phyloP scores from a whole-genome alignment of 129 eudicot species.

The Dittrichia graveolens region DNA sequence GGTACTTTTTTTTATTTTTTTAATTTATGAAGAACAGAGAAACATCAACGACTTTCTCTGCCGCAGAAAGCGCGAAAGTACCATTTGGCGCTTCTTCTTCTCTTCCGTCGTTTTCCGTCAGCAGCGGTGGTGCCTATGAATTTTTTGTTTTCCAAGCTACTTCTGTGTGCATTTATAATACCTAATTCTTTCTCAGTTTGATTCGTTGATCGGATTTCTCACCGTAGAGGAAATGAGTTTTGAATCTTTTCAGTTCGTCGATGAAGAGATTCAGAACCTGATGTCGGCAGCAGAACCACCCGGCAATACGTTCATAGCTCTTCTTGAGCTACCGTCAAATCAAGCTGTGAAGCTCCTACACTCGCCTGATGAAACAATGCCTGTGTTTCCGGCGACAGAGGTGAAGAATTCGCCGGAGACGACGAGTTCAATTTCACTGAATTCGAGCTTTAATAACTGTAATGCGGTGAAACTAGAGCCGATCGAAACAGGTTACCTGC shows the following conservation, averaged over 20 bases:
- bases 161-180: not conserved
- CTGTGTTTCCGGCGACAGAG: conserved; percentile 45
- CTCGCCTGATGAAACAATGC: conserved; percentile 39
- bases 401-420: conserved; percentile 24
- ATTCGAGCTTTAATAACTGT: conserved; percentile 21
- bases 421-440: conserved; percentile 27
- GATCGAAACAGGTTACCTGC: conserved; percentile 51
- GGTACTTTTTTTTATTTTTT: not conserved
- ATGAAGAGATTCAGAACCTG: conserved; percentile 42
- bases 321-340: conserved; percentile 70
- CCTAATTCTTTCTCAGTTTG: not conserved
- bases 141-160: conserved; percentile 3
- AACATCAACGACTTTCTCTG: conserved; percentile 18
- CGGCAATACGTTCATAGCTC: conserved; percentile 77
- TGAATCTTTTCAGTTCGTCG: conserved; percentile 38
- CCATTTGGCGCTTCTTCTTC: not conserved
- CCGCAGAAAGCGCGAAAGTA: conserved; percentile 4
- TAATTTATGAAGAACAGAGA: not conserved
- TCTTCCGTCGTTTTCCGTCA: conserved; percentile 18
- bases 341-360: conserved; percentile 84
- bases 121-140: not conserved
- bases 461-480: conserved; percentile 66
- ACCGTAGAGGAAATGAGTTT: conserved; percentile 24
- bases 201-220: not conserved
- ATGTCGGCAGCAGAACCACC: conserved; percentile 47